Evolutionary conservation across 1,284 basidiomycete species (phyloP).

Genomic region (Cryptococcus sp.): DNA sequence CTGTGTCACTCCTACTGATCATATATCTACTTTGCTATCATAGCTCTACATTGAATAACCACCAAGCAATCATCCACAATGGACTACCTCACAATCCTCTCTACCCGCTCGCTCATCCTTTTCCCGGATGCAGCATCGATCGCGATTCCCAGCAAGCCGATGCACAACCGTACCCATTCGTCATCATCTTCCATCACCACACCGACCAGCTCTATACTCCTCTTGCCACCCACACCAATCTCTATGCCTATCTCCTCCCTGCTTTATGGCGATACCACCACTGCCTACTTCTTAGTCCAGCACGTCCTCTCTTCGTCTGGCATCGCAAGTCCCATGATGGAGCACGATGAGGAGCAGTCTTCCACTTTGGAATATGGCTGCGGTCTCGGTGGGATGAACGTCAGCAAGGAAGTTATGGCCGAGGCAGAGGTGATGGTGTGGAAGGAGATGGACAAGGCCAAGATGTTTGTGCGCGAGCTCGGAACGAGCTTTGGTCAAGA

Average conservation of each 20-base stretch:
- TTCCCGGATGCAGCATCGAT: conserved; percentile 22
- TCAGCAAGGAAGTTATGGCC: conserved; percentile 17
- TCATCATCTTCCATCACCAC: conserved; percentile 15
- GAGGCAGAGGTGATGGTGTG: conserved; percentile 43
- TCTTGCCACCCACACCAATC: conserved; percentile 28
- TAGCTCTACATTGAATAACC: background rate
- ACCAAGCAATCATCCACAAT: conserved; percentile 10
- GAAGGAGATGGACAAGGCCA: conserved; percentile 43
- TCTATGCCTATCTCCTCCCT: conserved; percentile 39
- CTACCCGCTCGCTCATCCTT: conserved; percentile 39
- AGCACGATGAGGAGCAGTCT: too few relatives aligned
- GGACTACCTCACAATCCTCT: conserved; percentile 48
- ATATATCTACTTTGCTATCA: too few relatives aligned
- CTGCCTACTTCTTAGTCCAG: conserved; percentile 40
- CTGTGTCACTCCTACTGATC: too few relatives aligned
- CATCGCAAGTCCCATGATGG: too few relatives aligned
- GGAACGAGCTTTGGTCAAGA: conserved; percentile 29
- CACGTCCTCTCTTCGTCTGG: conserved; percentile 27
- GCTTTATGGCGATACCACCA: conserved; percentile 32
- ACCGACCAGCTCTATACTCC: conserved; percentile 2
- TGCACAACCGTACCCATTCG: conserved; percentile 6
- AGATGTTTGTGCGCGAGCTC: conserved; percentile 36
- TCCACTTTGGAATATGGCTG: background rate
- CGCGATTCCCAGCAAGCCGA: background rate
- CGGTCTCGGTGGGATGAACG: background rate